Conservation (phyloP, 2,329 filamentous ascomycete species). For the Anisogramma anomala region DNA sequence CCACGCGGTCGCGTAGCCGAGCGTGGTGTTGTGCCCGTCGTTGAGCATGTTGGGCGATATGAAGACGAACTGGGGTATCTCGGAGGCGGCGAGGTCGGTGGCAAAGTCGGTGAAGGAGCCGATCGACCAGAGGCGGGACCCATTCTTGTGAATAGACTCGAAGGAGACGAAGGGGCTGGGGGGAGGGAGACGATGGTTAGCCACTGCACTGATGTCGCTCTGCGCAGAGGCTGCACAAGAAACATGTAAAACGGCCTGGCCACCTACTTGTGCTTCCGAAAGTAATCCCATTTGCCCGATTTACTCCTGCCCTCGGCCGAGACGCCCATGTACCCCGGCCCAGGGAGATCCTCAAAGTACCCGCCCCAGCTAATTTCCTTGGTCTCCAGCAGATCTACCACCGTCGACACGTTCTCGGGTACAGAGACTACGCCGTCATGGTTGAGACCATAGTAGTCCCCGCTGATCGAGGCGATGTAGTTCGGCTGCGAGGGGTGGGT, state of each 20-base stretch:
- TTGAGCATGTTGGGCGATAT: slow-evolving; percentile 54
- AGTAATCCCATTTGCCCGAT: slow-evolving; percentile 27
- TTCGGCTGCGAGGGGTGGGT: slow-evolving; percentile 69
- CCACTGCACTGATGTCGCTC: too few relatives aligned
- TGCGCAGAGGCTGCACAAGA: too few relatives aligned
- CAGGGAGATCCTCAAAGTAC: slow-evolving; percentile 34
- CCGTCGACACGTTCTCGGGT: slow-evolving; percentile 33
- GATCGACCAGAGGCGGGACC: slow-evolving; percentile 42
- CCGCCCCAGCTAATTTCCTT: slow-evolving; percentile 31
- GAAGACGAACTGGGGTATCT: slow-evolving; percentile 54
- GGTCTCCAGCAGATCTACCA: slow-evolving; percentile 34
- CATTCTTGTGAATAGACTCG: slow-evolving; percentile 29
- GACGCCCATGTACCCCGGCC: slow-evolving; percentile 35
- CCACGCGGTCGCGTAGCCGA: slow-evolving; percentile 42
- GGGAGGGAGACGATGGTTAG: not conserved
- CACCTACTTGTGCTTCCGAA: slow-evolving; percentile 30
- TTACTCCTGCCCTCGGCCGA: slow-evolving; percentile 26
- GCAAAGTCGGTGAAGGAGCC: slow-evolving; percentile 54
- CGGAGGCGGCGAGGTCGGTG: slow-evolving; percentile 40
- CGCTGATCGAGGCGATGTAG: slow-evolving; percentile 56
- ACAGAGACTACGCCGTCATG: slow-evolving; percentile 33
- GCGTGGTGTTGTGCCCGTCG: slow-evolving; percentile 50
- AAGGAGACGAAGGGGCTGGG: slow-evolving; percentile 30
- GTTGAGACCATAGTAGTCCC: slow-evolving; percentile 49
- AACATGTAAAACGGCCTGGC: too few relatives aligned